Base-by-base conservation (phyloP, 768 basidiomycete species). In the Suillus hirtellus region DNA sequence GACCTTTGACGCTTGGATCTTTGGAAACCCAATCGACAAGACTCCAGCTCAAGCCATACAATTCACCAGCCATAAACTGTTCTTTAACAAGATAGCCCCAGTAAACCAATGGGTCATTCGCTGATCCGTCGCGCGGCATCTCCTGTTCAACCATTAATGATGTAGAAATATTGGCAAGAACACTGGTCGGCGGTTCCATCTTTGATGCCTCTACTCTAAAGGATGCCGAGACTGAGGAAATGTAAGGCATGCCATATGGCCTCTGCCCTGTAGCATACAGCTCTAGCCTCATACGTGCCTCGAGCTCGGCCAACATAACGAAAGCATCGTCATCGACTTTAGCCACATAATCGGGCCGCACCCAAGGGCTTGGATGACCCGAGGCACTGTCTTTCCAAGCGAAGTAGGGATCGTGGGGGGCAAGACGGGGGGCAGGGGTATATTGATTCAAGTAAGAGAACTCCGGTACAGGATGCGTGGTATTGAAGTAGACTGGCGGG, bases 311-410 rank as follows among this genome's bases (percentile, higher is more conserved):
- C 38, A 99, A 84, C 86, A 97, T 95, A 59, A 99, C 85, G 69
- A 99, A 96, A 9, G 93, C 87, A 74, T 99, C 96, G 70, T 99
- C 96, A 73, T 99, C 96, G 1, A 90, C 92, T 77, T 99, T 99
- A 69, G 92, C 86, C 47, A 99, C 87, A 70, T 88, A 98, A 73
- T 97, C 94, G 12, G 95, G 96, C 44, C 91, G 83, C 24, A 89
- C 89, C 92, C 93, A 96, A 8, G 85, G 81, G 49, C 74, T 77
- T 3, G 82, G 77, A 35, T 76, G 73, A 19, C 75, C 78, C 0
- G 80, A 75, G 34, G 72, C 71, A 46, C 78, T 70, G 67, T 89
- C 85, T 43, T 76, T 71, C 80, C 84, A 84, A 9, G 86, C 84
- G n/a, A 78, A 69, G 40, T 76, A 70, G n/a, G 92, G 82, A 70